Conservation (phyloP, 805 yeast genomes). For the Spathaspora hagerdaliae region DNA sequence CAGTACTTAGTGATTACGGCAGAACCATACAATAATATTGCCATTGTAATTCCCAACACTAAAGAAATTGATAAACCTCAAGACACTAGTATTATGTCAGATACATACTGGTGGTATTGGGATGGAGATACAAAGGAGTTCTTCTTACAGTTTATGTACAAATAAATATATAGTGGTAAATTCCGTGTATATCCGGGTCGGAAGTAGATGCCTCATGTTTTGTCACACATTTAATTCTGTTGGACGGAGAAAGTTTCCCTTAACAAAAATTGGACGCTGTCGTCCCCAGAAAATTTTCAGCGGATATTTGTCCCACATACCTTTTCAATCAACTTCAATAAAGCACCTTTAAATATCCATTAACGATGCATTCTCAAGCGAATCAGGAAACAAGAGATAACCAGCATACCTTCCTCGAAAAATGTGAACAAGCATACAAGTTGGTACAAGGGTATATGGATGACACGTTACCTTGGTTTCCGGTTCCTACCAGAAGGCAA, state of each 20-base stretch:
- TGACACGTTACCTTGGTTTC: slow-evolving; percentile 25
- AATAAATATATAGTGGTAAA: slow-evolving; percentile 1
- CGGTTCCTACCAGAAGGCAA: slow-evolving; percentile 12
- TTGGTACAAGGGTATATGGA: slow-evolving; percentile 27
- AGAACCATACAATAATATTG: slow-evolving; percentile 85
- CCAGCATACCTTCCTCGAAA: slow-evolving; percentile 10
- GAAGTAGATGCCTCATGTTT: background rate
- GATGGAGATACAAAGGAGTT: slow-evolving; percentile 66
- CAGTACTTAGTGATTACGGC: slow-evolving; percentile 80
- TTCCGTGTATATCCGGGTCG: background rate
- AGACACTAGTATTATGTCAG: slow-evolving; percentile 19
- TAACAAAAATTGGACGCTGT: too few relatives aligned
- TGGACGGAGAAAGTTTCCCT: too few relatives aligned
- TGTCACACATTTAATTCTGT: too few relatives aligned
- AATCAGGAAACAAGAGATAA: slow-evolving; percentile 2
- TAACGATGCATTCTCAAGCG: background rate
- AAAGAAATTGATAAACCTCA: slow-evolving; percentile 41
- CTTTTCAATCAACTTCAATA: too few relatives aligned
- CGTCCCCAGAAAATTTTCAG: too few relatives aligned
- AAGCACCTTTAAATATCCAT: too few relatives aligned
- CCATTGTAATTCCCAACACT: slow-evolving; percentile 68
- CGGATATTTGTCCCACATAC: too few relatives aligned
- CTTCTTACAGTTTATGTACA: slow-evolving; percentile 67
- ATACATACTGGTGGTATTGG: slow-evolving; percentile 64
- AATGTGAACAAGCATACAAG: slow-evolving; percentile 29